Base-by-base conservation (phyloP, 1,139 yeast genomes). In the Diutina catenulata region DNA sequence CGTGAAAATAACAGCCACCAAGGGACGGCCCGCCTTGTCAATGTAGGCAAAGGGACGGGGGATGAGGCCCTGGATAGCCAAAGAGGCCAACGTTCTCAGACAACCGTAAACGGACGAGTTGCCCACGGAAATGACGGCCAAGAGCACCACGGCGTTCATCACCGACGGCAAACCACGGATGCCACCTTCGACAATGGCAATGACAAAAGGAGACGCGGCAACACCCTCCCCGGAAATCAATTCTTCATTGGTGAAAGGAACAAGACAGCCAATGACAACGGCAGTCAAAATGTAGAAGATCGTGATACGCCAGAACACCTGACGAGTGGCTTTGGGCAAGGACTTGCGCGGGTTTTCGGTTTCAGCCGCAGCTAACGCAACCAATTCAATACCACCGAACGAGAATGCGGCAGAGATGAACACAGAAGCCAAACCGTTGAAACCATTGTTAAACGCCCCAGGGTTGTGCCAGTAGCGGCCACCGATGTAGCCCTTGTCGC, bases 341-440 rank as follows among this genome's bases (percentile, higher is more conserved):
- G 80, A 62, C 49, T 66, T 68, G 54, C 80, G 67, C 39, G 65
- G 76, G 49, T 74, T 74, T 43, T 63, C 62, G 27, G 78, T 69
- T 54, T 78, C 83, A 22, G 80, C 86, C 7, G 80, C 79, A 3
- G 84, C 75, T 44, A 78, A 62, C 15, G 80, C 71, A 38, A 78
- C 69, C 8, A 75, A 62, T 52, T 78, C 86, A 3, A 78, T 69
- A 36, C 86, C 84, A 45, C 83, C 83, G 48, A 69, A 76, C 5
- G 83, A 80, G 53, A 75, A 77, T 5, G 95, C 93, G 21, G 94
- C 93, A 24, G 80, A 74, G 38, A 87, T 86, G 50, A 87, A 81
- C 24, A 81, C 81, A n/a, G 83, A 64, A 50, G 86, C 74, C 22
- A 84, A 76, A 47, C 95, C 95, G 54, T 86, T 84, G 73, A 83